Conservation (phyloP, 1,284 basidiomycete species). For the Mycosarcoma mackinlayi region DNA sequence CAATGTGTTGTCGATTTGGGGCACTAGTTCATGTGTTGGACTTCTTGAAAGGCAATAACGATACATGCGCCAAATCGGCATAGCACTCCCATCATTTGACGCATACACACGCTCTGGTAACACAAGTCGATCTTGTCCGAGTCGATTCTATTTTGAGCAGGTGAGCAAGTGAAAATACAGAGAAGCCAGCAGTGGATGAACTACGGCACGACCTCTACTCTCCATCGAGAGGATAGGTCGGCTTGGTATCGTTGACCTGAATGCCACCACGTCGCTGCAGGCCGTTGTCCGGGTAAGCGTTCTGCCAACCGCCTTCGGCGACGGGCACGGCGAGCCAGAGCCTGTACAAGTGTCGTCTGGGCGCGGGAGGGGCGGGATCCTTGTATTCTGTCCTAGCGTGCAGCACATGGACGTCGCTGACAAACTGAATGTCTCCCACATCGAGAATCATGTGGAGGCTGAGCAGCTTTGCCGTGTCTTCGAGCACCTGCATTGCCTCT, state of each 20-base stretch:
- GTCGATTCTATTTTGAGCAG: background rate
- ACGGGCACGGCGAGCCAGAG: constrained; percentile 70
- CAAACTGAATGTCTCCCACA: constrained; percentile 68
- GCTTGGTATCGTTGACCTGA: constrained; percentile 66
- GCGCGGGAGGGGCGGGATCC: constrained; percentile 68
- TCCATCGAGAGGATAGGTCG: constrained; percentile 69
- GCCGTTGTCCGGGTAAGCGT: constrained; percentile 68
- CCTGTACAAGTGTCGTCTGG: constrained; percentile 70
- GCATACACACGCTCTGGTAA: no score
- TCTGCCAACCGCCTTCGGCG: constrained; percentile 69
- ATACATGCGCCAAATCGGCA: background rate
- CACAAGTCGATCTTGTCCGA: no score
- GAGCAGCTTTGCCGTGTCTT: constrained; percentile 69
- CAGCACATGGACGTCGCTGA: constrained; percentile 66
- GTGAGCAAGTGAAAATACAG: background rate
- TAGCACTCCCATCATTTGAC: no score
- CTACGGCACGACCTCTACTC: no score
- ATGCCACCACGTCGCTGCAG: constrained; percentile 66
- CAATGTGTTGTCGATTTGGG: no score
- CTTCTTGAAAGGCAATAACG: background rate
- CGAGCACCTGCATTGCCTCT: constrained; percentile 70
- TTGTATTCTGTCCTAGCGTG: constrained; percentile 70
- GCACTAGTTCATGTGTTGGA: background rate
- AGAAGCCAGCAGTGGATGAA: no score
- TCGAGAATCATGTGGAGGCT: constrained; percentile 70